Conservation (phyloP, 2,329 filamentous ascomycete genomes). For the Ilyonectria robusta region DNA sequence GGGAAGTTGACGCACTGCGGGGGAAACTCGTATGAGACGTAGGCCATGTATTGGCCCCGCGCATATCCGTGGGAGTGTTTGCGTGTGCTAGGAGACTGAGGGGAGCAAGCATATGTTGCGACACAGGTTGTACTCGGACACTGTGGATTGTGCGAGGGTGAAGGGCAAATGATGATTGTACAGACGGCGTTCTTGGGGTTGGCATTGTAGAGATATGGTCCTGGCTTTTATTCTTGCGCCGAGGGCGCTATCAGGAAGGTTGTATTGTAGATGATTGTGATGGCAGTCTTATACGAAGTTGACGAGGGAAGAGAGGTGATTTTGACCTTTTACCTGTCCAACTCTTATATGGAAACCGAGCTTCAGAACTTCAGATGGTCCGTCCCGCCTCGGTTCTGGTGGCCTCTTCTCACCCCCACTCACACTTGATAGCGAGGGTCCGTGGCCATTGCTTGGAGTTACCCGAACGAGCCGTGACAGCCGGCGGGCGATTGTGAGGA, state of each 20-base stretch:
- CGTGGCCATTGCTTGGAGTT: slow-evolving; percentile 24
- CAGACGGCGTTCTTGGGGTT: slow-evolving; percentile 22
- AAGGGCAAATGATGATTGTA: slow-evolving; percentile 6
- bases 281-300: slow-evolving; percentile 31
- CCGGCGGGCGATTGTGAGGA: slow-evolving; percentile 17
- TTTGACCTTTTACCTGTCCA: slow-evolving; percentile 6
- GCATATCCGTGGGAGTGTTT: neutral
- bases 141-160: neutral
- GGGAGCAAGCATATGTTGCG: neutral
- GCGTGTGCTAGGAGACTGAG: neutral
- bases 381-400: slow-evolving; percentile 20
- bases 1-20: slow-evolving; percentile 79
- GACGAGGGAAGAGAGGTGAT: slow-evolving; percentile 10
- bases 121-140: neutral
- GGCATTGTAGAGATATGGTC: slow-evolving; percentile 39
- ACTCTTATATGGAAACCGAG: neutral
- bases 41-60: slow-evolving; percentile 16
- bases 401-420: slow-evolving; percentile 33
- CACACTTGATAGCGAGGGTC: slow-evolving; percentile 29
- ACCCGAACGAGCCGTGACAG: slow-evolving; percentile 45
- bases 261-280: slow-evolving; percentile 41
- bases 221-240: slow-evolving; percentile 23
- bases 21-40: slow-evolving; percentile 49
- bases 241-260: slow-evolving; percentile 17
- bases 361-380: slow-evolving; percentile 1